Evolutionary conservation across 1,139 yeast species (phyloP).

Genomic region (Yarrowia galli): DNA sequence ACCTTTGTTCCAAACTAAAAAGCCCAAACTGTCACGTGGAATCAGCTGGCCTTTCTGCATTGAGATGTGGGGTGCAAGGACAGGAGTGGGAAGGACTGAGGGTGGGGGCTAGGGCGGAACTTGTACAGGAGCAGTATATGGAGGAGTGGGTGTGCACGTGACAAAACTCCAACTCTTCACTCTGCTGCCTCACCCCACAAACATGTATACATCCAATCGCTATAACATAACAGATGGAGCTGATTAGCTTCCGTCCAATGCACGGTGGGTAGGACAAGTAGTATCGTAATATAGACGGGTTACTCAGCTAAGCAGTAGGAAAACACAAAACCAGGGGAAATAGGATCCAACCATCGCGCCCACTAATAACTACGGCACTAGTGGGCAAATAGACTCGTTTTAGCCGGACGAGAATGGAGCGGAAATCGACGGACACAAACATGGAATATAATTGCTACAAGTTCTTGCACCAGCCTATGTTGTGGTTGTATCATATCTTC

Average conservation of each 20-base stretch:
- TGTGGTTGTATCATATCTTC: no score
- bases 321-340: background rate
- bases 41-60: slow-evolving; percentile 35
- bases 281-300: background rate
- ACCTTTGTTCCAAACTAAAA: slow-evolving; percentile 27
- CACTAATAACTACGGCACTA: no score
- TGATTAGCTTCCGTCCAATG: slow-evolving; percentile 16
- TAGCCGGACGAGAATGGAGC: background rate
- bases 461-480: no score
- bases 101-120: background rate
- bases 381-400: background rate
- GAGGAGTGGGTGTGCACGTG: background rate
- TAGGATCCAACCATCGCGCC: background rate
- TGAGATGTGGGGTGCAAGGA: slow-evolving; percentile 20
- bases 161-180: no score
- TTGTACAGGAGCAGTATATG: background rate
- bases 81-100: background rate
- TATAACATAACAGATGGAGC: slow-evolving; percentile 3
- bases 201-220: background rate
- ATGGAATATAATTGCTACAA: no score
- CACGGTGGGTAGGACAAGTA: background rate
- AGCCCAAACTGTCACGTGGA: slow-evolving; percentile 35
- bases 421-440: no score
- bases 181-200: no score
- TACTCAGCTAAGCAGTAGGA: no score